Evolutionary conservation across 2,329 filamentous ascomycete species (phyloP).

Genomic region (Mycosphaerelloides madeirae): DNA sequence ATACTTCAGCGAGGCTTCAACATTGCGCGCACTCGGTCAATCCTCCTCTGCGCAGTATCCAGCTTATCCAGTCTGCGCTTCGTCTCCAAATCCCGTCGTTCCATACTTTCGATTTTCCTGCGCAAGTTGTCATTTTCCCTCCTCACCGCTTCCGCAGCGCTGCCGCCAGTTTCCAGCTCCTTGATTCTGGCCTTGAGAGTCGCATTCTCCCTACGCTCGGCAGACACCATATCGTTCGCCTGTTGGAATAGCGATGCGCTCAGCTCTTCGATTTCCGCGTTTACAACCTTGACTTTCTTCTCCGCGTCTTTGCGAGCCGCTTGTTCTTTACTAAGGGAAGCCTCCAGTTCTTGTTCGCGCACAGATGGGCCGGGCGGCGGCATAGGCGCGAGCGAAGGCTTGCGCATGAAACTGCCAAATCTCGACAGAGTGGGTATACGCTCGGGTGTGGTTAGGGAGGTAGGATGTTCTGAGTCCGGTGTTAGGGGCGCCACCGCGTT

Average conservation of each 20-base stretch:
- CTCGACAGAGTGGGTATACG: constrained; percentile 32
- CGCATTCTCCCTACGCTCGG: constrained; percentile 66
- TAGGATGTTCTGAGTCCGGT: constrained; percentile 3
- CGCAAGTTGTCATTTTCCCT: constrained; percentile 62
- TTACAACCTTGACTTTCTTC: constrained; percentile 60
- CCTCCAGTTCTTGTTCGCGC: constrained; percentile 49
- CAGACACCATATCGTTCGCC: constrained; percentile 82
- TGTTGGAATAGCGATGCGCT: constrained; percentile 72
- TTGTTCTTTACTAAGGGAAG: constrained; percentile 63
- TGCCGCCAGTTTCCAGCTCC: constrained; percentile 61
- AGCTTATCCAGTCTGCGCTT: constrained; percentile 62
- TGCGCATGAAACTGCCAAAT: constrained; percentile 42
- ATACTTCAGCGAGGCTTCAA: constrained; percentile 39
- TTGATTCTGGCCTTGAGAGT: constrained; percentile 66
- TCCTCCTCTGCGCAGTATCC: constrained; percentile 65
- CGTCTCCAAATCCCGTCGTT: constrained; percentile 67
- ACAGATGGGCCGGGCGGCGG: constrained; percentile 26
- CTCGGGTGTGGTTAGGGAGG: constrained; percentile 18
- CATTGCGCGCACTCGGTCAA: constrained; percentile 64
- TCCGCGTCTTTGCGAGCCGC: constrained; percentile 64
- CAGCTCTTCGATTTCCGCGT: constrained; percentile 72
- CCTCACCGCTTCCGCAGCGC: constrained; percentile 61
- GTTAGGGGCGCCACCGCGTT: constrained; percentile 14
- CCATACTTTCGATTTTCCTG: constrained; percentile 63
- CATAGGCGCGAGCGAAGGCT: constrained; percentile 34